phyloP scores from a whole-genome alignment of 257 asterid genomes.

The Hygrophila difformis region DNA sequence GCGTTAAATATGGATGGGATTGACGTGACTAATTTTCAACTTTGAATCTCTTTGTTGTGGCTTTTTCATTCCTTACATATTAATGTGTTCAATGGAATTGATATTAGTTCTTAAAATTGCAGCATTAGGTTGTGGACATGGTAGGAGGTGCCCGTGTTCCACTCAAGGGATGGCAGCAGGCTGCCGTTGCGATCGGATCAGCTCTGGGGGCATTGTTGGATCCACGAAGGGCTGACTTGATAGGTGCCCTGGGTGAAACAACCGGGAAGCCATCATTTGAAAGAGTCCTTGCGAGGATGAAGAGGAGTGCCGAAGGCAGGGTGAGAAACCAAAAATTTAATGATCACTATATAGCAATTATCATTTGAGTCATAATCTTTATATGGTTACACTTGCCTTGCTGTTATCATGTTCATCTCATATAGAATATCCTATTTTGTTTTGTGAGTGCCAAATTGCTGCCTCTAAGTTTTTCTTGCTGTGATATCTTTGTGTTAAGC shows the following conservation, averaged over 20 bases:
- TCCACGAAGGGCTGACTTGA: conserved; percentile 86
- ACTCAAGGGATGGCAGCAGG: conserved; percentile 83
- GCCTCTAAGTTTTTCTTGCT: background rate
- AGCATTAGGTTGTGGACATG: conserved; percentile 28
- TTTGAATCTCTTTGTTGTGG: no score
- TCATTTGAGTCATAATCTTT: background rate
- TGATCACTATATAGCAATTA: background rate
- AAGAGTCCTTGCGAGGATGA: conserved; percentile 79
- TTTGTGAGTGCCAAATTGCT: background rate
- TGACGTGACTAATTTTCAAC: no score
- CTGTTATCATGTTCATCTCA: no score
- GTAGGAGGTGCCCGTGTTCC: conserved; percentile 40
- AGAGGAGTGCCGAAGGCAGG: conserved; percentile 67
- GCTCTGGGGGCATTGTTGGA: conserved; percentile 84
- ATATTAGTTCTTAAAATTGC: conserved; percentile 2
- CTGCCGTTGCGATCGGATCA: conserved; percentile 91
- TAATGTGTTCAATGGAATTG: no score
- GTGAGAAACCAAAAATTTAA: conserved; percentile 41
- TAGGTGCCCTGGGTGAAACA: conserved; percentile 93
- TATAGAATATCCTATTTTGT: no score
- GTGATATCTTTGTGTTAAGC: no score
- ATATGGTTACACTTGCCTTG: no score
- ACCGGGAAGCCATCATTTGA: conserved; percentile 86
- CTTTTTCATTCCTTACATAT: no score
- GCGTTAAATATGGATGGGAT: no score